These are phyloP conservation scores for Penicillium brevicompactum DNA, from an alignment of 2,329 filamentous ascomycete genomes.

Conservation along the genomic window DNA sequence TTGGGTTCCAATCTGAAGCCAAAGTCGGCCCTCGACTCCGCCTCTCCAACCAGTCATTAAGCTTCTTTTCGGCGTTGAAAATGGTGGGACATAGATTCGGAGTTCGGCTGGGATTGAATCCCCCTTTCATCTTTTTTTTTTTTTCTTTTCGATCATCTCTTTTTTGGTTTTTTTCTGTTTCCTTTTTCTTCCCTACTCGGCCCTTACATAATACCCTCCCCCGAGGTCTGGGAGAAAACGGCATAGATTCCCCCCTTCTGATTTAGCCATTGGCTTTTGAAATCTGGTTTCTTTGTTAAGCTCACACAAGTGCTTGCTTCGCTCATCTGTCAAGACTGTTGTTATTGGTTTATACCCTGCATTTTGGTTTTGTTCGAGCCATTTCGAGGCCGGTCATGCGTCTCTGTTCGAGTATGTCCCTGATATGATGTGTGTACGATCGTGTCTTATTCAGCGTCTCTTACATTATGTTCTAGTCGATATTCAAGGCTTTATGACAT, in stretches of 20 bases:
- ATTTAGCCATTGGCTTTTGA: constrained; percentile 9
- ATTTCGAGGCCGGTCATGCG: constrained; percentile 4
- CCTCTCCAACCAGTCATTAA: constrained; percentile 41
- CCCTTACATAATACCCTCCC: constrained; percentile 12
- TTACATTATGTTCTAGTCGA: constrained; percentile 8
- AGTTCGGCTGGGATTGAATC: constrained; percentile 22
- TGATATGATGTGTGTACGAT: constrained; percentile 31
- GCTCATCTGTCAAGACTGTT: constrained; percentile 9
- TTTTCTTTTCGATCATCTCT: constrained; percentile 19
- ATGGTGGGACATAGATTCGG: constrained; percentile 35
- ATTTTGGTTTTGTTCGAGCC: constrained; percentile 13
- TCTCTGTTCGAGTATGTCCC: constrained; percentile 25
- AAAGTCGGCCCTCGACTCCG: constrained; percentile 40
- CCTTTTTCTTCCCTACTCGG: constrained; percentile 5
- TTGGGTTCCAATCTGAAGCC: constrained; percentile 49
- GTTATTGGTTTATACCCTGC: constrained; percentile 28
- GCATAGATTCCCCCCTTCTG: constrained; percentile 15
- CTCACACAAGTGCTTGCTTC: constrained; percentile 8
- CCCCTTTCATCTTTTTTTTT: neutral
- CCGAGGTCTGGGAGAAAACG: constrained; percentile 10
- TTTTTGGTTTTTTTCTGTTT: constrained; percentile 14
- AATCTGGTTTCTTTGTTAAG: neutral
- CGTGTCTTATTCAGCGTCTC: constrained; percentile 24
- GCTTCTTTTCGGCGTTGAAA: constrained; percentile 30
- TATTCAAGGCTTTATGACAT: constrained; percentile 4